Base-by-base conservation (phyloP, 2,329 filamentous ascomycete species). In the Apiospora aurea region DNA sequence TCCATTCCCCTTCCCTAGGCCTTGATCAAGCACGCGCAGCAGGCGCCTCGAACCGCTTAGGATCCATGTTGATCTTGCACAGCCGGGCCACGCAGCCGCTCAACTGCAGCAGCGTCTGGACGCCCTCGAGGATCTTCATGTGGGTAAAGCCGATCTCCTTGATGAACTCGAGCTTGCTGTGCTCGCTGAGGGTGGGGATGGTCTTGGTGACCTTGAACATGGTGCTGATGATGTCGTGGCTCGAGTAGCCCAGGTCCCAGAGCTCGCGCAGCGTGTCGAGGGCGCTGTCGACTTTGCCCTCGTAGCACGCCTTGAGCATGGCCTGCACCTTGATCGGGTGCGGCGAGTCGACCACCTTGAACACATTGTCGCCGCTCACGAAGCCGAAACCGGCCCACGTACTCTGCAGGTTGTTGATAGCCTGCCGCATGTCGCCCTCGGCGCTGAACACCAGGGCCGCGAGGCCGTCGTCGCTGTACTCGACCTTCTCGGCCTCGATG, bases 131-230 rank as follows among this genome's bases (percentile, higher is more conserved):
- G 71, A 99, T 96, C 82, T 97, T 95, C 96, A 99, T 99, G 81
- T 99, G 96, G 2, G 96, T 97, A 83, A 98, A 98, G 70, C 96
- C 96, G 82, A 99, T 99, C 84, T 98, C 96, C 84, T 95, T 96
- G 84, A 98, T 97, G 78, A 98, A 99, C 81, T 98, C 96, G 74
- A 99, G 87, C 85, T 98, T 98, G 21, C 95, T 91, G 82, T 98
- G 95, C 83, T 99, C 96, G 76, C 94, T 96, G 71, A 99, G 85
- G 1, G 93, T 94, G 1, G 94, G 93, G 73, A 98, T 95, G 1
- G 95, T 97, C 86, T 98, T 99, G 66, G 96, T 98, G 73, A 99
- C 96, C 79, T 93, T 92, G 87, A 99, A 98, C 96, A 99, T 99
- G 74, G 96, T 99, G 84, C 93, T 97, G 82, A 99, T 97, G 77